Percentiles rank a stretch among this genome's conserved stretches.
Conservation (phyloP, 306 rosid genomes). For the Trifolium dubium region DNA sequence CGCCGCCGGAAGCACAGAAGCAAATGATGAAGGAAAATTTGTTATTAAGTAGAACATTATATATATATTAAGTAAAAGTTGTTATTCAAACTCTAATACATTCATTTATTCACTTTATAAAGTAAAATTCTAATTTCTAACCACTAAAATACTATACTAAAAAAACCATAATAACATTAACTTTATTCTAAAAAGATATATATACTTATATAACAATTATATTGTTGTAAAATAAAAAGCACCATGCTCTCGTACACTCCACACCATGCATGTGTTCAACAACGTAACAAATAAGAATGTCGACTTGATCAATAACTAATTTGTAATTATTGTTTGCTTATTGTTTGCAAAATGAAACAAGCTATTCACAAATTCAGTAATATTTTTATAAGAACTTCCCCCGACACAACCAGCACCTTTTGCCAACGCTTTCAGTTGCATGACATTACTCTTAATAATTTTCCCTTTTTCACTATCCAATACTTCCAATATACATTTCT, state of each 20-base stretch:
- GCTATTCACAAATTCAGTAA: constrained; percentile 27
- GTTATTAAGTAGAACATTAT: no score
- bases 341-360: not conserved
- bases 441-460: constrained; percentile 8
- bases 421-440: constrained; percentile 22
- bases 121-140: no score
- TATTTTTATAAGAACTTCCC: constrained; percentile 31
- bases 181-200: no score
- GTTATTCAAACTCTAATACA: no score
- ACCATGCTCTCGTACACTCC: not conserved
- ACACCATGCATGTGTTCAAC: not conserved
- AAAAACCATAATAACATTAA: no score
- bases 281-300: not conserved
- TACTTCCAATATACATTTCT: constrained; percentile 30
- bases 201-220: no score
- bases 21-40: no score
- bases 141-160: no score
- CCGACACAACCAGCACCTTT: not conserved
- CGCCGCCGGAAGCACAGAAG: no score
- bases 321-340: not conserved
- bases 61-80: no score
- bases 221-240: not conserved
- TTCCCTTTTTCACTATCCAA: constrained; percentile 27
- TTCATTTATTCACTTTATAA: no score
- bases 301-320: not conserved